Evolutionary conservation across 441 rosid genomes (phyloP).

Genomic region (Populus hybrid): DNA sequence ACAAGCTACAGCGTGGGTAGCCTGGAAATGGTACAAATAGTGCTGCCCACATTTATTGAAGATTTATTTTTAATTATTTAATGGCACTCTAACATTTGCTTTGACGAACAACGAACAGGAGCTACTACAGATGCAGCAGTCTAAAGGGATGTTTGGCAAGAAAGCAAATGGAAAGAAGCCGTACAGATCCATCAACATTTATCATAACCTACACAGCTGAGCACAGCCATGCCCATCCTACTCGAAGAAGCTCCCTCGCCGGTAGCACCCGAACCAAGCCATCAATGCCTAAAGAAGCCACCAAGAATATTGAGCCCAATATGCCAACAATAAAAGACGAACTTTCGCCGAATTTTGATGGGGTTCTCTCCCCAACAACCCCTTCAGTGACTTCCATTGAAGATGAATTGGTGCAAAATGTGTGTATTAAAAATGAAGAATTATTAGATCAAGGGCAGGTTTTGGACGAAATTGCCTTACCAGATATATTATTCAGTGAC

Average conservation of each 20-base stretch:
- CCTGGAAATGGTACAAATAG: neutral
- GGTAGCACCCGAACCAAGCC: conserved; percentile 61
- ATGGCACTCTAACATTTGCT: neutral
- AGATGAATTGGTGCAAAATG: conserved; percentile 14
- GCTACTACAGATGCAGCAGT: conserved; percentile 91
- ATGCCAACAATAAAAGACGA: neutral
- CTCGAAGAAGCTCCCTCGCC: conserved; percentile 73
- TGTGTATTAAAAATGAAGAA: conserved; percentile 13
- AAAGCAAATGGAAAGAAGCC: conserved; percentile 79
- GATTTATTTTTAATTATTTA: neutral
- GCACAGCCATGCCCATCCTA: conserved; percentile 70
- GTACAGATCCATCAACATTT: conserved; percentile 51
- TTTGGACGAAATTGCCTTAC: conserved; percentile 11
- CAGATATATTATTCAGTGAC: conserved; percentile 26
- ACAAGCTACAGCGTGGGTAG: neutral
- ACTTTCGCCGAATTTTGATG: neutral
- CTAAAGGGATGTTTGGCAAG: conserved; percentile 83
- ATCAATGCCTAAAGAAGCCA: conserved; percentile 18
- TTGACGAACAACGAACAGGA: conserved; percentile 39
- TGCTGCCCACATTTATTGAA: neutral
- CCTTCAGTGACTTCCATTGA: conserved; percentile 14
- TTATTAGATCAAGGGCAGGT: conserved; percentile 15
- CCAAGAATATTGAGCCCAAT: neutral
- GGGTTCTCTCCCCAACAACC: conserved; percentile 16
- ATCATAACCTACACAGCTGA: conserved; percentile 74